A percentile compares a stretch with the other conserved stretches of the same genome.
Conservation (phyloP, 129 eudicot genomes). For the Tanacetum coccineum region DNA sequence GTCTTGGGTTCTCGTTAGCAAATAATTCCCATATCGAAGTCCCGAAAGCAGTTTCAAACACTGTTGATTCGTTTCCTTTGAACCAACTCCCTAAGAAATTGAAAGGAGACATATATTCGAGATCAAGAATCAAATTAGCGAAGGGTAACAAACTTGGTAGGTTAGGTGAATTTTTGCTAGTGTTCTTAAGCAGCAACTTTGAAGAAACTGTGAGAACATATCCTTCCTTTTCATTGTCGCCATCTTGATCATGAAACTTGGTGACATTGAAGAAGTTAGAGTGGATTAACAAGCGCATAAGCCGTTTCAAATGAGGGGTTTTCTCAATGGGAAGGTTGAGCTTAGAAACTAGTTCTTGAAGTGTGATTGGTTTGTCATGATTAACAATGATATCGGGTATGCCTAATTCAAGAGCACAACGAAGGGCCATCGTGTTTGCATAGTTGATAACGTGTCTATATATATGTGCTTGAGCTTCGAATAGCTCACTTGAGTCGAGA, state of each 20-base stretch:
- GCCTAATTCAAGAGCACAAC: conserved; percentile 44
- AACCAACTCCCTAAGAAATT: conserved; percentile 28
- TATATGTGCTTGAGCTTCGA: conserved; percentile 45
- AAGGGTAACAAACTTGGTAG: conserved; percentile 16
- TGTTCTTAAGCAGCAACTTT: conserved; percentile 28
- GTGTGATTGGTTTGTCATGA: conserved; percentile 30
- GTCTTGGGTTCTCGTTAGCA: conserved; percentile 17
- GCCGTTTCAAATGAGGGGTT: conserved; percentile 21
- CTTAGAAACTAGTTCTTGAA: conserved; percentile 22
- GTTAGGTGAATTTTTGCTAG: not conserved
- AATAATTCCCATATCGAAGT: conserved; percentile 27
- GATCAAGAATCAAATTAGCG: conserved; percentile 7
- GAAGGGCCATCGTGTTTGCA: conserved; percentile 33
- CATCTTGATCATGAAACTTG: conserved; percentile 14
- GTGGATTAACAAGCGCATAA: conserved; percentile 38
- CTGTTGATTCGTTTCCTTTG: conserved; percentile 12
- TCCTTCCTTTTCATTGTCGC: conserved; percentile 10
- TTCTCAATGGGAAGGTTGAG: conserved; percentile 24
- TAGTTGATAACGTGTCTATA: conserved; percentile 28
- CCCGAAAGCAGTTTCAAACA: conserved; percentile 30
- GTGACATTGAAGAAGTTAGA: conserved; percentile 22
- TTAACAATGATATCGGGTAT: conserved; percentile 37
- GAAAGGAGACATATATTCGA: conserved; percentile 16
- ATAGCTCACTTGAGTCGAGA: conserved; percentile 25
- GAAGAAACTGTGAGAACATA: conserved; percentile 31